Percentiles rank a stretch among this genome's conserved stretches.
Evolutionary conservation across 2,329 filamentous ascomycete genomes (phyloP).

Genomic region (Colletotrichum limetticola): DNA sequence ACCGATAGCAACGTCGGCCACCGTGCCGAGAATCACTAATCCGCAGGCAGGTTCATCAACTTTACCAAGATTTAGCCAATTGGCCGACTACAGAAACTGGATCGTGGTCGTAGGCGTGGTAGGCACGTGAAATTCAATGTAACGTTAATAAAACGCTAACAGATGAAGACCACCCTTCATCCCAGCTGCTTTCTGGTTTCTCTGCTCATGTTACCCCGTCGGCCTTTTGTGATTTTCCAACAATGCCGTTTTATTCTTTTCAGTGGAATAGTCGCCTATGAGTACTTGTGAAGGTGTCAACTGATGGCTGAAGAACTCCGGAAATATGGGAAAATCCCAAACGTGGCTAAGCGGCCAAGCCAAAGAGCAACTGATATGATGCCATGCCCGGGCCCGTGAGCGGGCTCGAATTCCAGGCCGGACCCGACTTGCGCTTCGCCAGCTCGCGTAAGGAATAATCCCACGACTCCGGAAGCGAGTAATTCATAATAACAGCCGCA

Average conservation of each 20-base stretch:
- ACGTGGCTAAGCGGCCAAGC: background rate
- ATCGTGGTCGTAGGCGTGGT: background rate
- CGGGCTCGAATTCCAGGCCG: background rate
- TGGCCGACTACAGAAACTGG: background rate
- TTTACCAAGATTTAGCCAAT: background rate
- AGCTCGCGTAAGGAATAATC: background rate
- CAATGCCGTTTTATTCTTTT: background rate
- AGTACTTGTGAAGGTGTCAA: background rate
- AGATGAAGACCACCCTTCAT: background rate
- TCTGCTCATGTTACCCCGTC: background rate
- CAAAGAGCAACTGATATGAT: background rate
- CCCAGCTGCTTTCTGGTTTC: background rate
- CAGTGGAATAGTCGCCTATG: background rate
- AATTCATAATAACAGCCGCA: background rate
- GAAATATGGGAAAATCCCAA: background rate
- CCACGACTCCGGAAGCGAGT: background rate
- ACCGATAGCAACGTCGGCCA: background rate
- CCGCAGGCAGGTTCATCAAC: background rate
- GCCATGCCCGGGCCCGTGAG: background rate
- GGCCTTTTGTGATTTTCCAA: background rate
- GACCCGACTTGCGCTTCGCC: background rate
- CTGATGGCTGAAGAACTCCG: background rate
- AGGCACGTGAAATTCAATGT: conserved; percentile 11
- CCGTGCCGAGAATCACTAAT: background rate
- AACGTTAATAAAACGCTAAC: conserved; percentile 23